phyloP scores from a whole-genome alignment of 1,284 basidiomycete species.

The Apiotrichum laibachii region DNA sequence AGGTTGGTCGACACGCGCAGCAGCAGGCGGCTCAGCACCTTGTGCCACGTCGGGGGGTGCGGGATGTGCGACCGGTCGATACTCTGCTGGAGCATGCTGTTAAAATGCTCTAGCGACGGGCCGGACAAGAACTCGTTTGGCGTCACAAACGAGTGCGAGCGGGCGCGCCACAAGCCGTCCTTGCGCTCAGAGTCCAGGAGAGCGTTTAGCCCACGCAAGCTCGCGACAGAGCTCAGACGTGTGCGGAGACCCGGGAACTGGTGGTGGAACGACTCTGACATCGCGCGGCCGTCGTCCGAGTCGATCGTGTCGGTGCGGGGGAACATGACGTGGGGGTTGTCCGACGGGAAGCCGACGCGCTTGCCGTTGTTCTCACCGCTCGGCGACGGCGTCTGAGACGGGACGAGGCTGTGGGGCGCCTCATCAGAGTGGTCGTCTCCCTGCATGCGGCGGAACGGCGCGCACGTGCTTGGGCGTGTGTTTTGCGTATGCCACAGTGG shows the following conservation, averaged over 20 bases:
- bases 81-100: conserved; percentile 76
- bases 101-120: conserved; percentile 79
- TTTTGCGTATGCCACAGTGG: conserved; percentile 51
- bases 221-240: conserved; percentile 37
- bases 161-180: conserved; percentile 46
- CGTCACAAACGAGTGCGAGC: conserved; percentile 41
- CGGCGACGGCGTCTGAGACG: conserved; percentile 10
- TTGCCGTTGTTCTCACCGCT: not conserved
- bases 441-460: conserved; percentile 76
- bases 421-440: conserved; percentile 56
- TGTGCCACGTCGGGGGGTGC: conserved; percentile 79
- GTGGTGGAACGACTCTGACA: conserved; percentile 24
- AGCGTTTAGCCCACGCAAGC: conserved; percentile 43
- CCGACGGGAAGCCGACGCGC: conserved; percentile 17
- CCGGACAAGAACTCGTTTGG: conserved; percentile 64
- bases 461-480: conserved; percentile 53
- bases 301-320: conserved; percentile 41
- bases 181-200: conserved; percentile 43
- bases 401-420: conserved; percentile 5
- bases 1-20: conserved; percentile 48
- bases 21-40: conserved; percentile 67
- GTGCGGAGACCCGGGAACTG: conserved; percentile 37
- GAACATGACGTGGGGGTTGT: conserved; percentile 30
- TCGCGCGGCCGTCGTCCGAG: conserved; percentile 25
- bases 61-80: conserved; percentile 67